Evolutionary conservation across 371 early-diverging fungal species (phyloP).

Genomic region (Mucor racemosus): DNA sequence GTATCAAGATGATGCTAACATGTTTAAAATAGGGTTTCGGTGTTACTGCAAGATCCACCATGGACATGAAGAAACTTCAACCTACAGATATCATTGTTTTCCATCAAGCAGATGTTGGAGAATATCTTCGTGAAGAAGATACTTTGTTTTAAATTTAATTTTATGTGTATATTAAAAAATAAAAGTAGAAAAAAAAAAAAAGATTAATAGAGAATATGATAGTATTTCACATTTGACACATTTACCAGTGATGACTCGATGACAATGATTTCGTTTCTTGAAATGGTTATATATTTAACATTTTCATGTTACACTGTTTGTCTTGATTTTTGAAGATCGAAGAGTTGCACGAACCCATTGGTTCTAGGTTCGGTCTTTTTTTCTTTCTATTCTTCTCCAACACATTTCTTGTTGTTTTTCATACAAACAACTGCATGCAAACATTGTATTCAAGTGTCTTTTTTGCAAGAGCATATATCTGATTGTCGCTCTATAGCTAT

Average conservation of each 20-base stretch:
- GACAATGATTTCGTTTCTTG: not conserved
- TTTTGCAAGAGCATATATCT: not conserved
- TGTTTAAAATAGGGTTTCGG: conserved; percentile 87
- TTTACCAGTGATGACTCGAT: not conserved
- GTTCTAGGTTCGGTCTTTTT: not conserved
- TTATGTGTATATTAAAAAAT: not conserved
- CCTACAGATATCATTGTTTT: conserved; percentile 96
- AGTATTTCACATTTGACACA: not conserved
- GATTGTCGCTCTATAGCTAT: no score
- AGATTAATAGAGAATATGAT: not conserved
- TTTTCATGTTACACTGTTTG: not conserved
- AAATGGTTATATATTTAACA: not conserved
- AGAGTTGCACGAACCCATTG: not conserved
- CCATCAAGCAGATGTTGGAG: conserved; percentile 99
- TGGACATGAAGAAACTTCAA: conserved; percentile 89
- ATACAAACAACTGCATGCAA: not conserved
- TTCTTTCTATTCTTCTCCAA: not conserved
- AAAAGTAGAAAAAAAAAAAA: not conserved
- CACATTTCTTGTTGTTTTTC: not conserved
- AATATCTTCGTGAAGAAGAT: conserved; percentile 96
- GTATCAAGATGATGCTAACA: not conserved
- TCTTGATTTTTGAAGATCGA: not conserved
- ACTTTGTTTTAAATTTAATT: conserved; percentile 70
- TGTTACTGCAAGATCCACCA: conserved; percentile 92
- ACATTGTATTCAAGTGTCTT: not conserved